Evolutionary conservation across 129 eudicot genomes (phyloP).

Genomic region (Chrysanthemum makinoi): DNA sequence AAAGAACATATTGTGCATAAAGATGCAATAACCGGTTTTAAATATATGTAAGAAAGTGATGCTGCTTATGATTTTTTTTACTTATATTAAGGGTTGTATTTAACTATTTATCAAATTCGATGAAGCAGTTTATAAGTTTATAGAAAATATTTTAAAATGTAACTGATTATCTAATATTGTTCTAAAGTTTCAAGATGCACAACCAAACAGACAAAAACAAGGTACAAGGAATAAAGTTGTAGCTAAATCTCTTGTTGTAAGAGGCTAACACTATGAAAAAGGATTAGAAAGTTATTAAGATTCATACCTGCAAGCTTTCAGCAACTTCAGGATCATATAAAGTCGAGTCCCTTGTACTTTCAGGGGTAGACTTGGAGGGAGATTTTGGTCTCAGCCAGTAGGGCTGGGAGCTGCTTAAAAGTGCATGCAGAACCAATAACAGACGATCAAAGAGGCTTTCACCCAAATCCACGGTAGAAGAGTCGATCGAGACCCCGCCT

Average conservation of each 20-base stretch:
- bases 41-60: too few species aligned
- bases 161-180: too few species aligned
- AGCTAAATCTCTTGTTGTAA: too few species aligned
- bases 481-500: slow-evolving; percentile 41
- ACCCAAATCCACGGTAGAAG: slow-evolving; percentile 53
- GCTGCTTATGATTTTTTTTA: too few species aligned
- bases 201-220: too few species aligned
- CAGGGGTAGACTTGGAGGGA: slow-evolving; percentile 43
- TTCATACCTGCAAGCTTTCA: slow-evolving; percentile 84
- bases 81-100: too few species aligned
- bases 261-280: background rate
- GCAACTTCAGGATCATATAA: slow-evolving; percentile 70
- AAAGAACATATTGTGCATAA: background rate
- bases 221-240: too few species aligned
- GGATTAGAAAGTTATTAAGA: background rate
- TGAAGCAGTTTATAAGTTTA: too few species aligned
- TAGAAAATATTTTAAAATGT: too few species aligned
- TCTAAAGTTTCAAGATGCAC: too few species aligned
- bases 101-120: too few species aligned
- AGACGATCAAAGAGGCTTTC: slow-evolving; percentile 73
- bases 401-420: slow-evolving; percentile 74
- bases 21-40: too few species aligned
- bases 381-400: slow-evolving; percentile 66
- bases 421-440: slow-evolving; percentile 73
- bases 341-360: slow-evolving; percentile 43